Conservation (phyloP, 192 early-diverging fungal genomes). For the Backusella psychrophila region DNA sequence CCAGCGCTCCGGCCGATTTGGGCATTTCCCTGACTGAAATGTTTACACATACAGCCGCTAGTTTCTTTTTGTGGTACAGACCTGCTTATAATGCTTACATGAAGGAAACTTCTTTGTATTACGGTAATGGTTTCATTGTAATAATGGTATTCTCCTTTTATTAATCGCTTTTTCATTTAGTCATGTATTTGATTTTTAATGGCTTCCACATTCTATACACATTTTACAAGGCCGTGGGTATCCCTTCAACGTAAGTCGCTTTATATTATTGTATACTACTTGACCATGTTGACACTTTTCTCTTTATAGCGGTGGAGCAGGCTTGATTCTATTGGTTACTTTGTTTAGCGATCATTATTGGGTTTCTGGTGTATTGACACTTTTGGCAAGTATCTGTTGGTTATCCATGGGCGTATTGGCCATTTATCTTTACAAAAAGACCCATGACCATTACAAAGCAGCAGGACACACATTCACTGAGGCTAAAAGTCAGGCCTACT, state of each 20-base stretch:
- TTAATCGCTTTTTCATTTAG: conserved; percentile 29
- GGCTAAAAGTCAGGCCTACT: conserved; percentile 50
- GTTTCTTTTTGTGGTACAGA: conserved; percentile 87
- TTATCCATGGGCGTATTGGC: conserved; percentile 36
- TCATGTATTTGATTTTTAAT: conserved; percentile 82
- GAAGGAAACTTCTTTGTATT: conserved; percentile 85
- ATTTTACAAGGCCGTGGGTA: conserved; percentile 84
- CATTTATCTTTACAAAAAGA: conserved; percentile 45
- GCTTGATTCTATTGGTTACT: conserved; percentile 76
- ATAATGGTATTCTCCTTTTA: not conserved
- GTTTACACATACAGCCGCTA: conserved; percentile 71
- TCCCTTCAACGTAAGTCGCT: conserved; percentile 66
- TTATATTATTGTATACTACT: not conserved
- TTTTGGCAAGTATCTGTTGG: conserved; percentile 54
- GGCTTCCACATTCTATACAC: conserved; percentile 81
- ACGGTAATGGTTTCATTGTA: conserved; percentile 48
- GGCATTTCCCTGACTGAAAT: conserved; percentile 72
- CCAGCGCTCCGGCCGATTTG: conserved; percentile 73
- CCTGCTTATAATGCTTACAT: conserved; percentile 86
- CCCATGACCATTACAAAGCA: conserved; percentile 64
- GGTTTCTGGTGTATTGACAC: conserved; percentile 56
- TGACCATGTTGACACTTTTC: not conserved
- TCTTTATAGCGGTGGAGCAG: conserved; percentile 64
- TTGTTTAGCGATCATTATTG: conserved; percentile 70
- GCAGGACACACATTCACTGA: conserved; percentile 72